Evolutionary conservation across 225 moss, liverwort and hornwort species (phyloP).

Genomic region (Ulota crispa): DNA sequence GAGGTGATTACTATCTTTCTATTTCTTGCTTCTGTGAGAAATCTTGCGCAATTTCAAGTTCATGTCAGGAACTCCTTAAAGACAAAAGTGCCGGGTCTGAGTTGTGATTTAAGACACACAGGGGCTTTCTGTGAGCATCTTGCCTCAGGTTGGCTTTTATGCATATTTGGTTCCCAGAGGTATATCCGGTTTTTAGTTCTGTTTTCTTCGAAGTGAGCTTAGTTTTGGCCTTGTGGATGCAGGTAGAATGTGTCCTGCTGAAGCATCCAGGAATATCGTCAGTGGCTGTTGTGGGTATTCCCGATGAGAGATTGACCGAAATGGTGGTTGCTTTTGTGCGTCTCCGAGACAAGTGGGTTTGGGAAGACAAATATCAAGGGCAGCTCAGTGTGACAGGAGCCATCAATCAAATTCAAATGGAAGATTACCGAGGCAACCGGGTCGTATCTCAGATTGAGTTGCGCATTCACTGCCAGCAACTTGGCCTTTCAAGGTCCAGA

Average conservation of each 20-base stretch:
- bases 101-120: neutral
- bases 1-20: constrained; percentile 57
- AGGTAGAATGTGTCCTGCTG: constrained; percentile 79
- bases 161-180: neutral
- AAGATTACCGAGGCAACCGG: constrained; percentile 42
- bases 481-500: constrained; percentile 80
- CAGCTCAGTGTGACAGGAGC: constrained; percentile 39
- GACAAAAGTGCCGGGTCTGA: neutral
- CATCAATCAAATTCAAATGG: constrained; percentile 42
- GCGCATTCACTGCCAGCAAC: constrained; percentile 74
- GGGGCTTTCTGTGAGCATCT: neutral
- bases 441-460: constrained; percentile 59
- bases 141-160: neutral
- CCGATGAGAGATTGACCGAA: constrained; percentile 69
- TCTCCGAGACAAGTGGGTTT: constrained; percentile 61
- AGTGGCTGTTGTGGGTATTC: constrained; percentile 81
- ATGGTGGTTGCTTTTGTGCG: constrained; percentile 78
- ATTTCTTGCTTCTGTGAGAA: neutral
- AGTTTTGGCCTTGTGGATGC: constrained; percentile 22
- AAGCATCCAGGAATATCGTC: constrained; percentile 76
- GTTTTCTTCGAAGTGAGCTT: neutral
- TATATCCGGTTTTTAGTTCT: neutral
- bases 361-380: constrained; percentile 50
- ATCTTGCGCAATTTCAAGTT: neutral
- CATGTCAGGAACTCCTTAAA: neutral